Evolutionary conservation across 2,329 filamentous ascomycete genomes (phyloP), one percentile per base, ranked within the genome.

Genomic region (Coniosporium tulheliwenetii): DNA sequence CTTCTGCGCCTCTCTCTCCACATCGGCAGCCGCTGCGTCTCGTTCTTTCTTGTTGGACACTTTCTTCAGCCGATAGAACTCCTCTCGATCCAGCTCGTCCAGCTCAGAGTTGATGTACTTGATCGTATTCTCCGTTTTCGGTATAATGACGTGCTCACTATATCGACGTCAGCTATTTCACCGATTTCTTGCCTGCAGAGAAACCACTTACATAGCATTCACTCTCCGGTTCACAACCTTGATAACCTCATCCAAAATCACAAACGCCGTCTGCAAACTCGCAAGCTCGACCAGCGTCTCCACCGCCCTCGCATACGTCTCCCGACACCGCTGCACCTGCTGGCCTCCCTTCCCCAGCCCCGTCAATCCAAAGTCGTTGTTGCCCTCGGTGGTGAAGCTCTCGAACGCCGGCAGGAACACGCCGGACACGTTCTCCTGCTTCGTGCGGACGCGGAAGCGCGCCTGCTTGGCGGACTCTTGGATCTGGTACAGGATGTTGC

Each of bases 61-160:
- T 70, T 98, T 98, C 67, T 98, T 98, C 57, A 98, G 65, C 49
- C 91, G 74, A 65, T 95, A 98, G 61, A 98, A 98, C 59, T 98
- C 91, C 60, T 96, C 91, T 69, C 91, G 77, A 63, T 96, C 93
- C 39, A 98, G 71, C 65, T 98, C 91, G 57, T 98, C 91, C 12
- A 98, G 75, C 60, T 98, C 91, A 1, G 89, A 94, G 66, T 96
- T 96, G 71, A 96, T 96, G 57, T 96, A 98, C 66, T 94, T 95
- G 69, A 98, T 98, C n/a, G 91, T 98, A 56, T 96, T 98, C 61
- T 98, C 91, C 10, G 91, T 98, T 49, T 91, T 75, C 10, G 91
- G 91, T 53, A 98, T 98, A 51, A 98, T 96, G 52, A 98, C 85
- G 60, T 93, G 83, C 62, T 91, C 84, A 54, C 77, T 82, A 26